Base-by-base conservation (phyloP, 1,284 basidiomycete genomes). In the Boletus sp. region DNA sequence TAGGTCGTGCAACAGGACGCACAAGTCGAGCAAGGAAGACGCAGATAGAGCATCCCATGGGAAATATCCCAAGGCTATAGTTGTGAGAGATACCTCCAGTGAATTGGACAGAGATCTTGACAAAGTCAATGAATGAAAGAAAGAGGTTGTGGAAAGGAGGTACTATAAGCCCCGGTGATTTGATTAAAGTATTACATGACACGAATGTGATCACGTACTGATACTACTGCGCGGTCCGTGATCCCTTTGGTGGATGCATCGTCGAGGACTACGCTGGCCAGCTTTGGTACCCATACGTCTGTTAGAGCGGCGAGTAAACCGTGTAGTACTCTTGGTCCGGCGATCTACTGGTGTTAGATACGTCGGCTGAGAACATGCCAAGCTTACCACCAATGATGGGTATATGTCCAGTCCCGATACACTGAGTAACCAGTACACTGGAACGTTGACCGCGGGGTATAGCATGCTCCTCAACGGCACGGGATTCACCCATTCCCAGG, bases 21-120 rank as follows among this genome's bases (percentile, higher is more conserved):
- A 64, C 63, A 43, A 23, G 37, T 66, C 53, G 29, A 49, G 46
- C 30, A 56, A 23, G 44, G 56, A 44, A 12, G 64, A 47, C 12
- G 33, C 36, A n/a, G 41, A 44, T 44, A 64, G 64, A 10, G 68
- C 53, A 51, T 78, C 69, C 86, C 84, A 89, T 1, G 86, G 94
- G 71, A 91, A 98, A 62, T 80, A 80, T 20, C 74, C 75, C 42
- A 97, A 75, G 0, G 94, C 94, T 30, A 88, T 69, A 0, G 84
- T 83, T 0, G 88, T 90, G 34, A 99, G 68, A 0, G 90, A 82
- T 0, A 93, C 94, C 64, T 99, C 96, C 17, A 93, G 70, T 5
- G 93, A 94, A 64, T 98, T 99, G 13, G 93, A 95, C 32, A 99
- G 74, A 0, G 94, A 91, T 17, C 96, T 80, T 5, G 92, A 88